Percentiles rank a stretch among this genome's conserved stretches.
Evolutionary conservation across 106 monocot genomes (phyloP).

Genomic region (Acanthochlamys bracteata): DNA sequence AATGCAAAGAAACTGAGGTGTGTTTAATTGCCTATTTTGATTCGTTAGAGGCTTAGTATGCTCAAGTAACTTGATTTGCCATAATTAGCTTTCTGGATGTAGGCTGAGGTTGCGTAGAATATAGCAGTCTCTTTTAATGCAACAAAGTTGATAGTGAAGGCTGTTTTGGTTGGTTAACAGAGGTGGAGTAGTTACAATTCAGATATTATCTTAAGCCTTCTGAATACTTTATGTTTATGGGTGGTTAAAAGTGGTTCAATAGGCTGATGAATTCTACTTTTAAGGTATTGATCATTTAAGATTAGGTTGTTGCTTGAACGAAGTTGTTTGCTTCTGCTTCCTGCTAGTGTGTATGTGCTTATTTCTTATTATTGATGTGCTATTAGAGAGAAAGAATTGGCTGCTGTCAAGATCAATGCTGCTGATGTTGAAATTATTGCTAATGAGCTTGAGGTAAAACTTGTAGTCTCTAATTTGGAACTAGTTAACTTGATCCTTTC

Average conservation of each 20-base stretch:
- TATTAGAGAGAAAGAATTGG: conserved; percentile 84
- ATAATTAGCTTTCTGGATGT: background rate
- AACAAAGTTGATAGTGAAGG: no score
- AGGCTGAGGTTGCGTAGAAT: no score
- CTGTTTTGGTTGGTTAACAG: no score
- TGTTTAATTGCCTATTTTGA: background rate
- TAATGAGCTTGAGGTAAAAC: conserved; percentile 79
- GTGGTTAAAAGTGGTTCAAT: no score
- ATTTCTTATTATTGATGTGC: background rate
- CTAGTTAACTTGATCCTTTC: background rate
- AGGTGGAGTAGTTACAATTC: no score
- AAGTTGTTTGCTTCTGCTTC: background rate
- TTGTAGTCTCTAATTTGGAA: background rate
- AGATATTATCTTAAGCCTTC: no score
- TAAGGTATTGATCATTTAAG: no score
- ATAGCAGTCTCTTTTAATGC: no score
- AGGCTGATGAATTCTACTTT: no score
- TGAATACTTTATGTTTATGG: no score
- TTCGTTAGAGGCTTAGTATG: no score
- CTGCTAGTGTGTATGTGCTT: background rate
- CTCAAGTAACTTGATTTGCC: no score
- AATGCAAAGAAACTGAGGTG: conserved; percentile 61
- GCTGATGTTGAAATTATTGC: conserved; percentile 84
- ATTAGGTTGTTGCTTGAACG: background rate
- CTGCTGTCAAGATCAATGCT: conserved; percentile 81